Evolutionary conservation across 2,329 filamentous ascomycete genomes (phyloP), one percentile per base, ranked within the genome.

Genomic region (Sarocladium brachiariae): DNA sequence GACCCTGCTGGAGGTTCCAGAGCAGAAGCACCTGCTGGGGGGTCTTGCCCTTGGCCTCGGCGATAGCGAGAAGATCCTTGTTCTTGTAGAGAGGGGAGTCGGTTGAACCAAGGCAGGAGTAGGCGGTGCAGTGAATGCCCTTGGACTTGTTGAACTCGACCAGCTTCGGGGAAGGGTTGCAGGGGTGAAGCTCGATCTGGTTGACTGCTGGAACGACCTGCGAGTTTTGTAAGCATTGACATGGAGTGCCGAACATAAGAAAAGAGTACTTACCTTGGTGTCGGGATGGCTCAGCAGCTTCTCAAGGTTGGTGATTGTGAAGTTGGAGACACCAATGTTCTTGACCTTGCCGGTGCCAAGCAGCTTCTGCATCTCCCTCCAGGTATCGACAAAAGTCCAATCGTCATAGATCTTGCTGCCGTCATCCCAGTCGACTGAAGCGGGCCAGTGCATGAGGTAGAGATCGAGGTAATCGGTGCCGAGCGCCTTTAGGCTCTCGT

Each of bases 241-340:
- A 19, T 6, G 11, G 78, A 74, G 76, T 83, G 64, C 91, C 91
- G 75, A 24, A 91, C 91, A 66, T 84, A 87, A 53, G 3, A 16
- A 8, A n/a, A 16, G 9, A 23, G 18, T 10, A 91, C 86, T 84
- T 63, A 92, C 89, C 73, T 88, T 89, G 68, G 77, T 79, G 51
- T 86, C 86, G 16, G 80, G 76, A 58, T 86, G 78, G 58, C 77
- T 81, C 54, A 93, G 74, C 52, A 93, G 76, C 66, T 80, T 87
- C 75, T 92, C 86, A 33, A 93, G 73, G 69, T 93, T 87, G 67
- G 74, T 80, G 65, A 91, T 88, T 56, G 77, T 85, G 66, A 95
- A 93, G 77, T 95, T 95, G 67, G 86, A 89, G 52, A 93, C 86
- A 59, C 88, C 88, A 64, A 93, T 91, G 71, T 88, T 89, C 67